Evolutionary conservation across 768 basidiomycete genomes (phyloP), one percentile per base, ranked within the genome.

Genomic region (Inosperma sp.): DNA sequence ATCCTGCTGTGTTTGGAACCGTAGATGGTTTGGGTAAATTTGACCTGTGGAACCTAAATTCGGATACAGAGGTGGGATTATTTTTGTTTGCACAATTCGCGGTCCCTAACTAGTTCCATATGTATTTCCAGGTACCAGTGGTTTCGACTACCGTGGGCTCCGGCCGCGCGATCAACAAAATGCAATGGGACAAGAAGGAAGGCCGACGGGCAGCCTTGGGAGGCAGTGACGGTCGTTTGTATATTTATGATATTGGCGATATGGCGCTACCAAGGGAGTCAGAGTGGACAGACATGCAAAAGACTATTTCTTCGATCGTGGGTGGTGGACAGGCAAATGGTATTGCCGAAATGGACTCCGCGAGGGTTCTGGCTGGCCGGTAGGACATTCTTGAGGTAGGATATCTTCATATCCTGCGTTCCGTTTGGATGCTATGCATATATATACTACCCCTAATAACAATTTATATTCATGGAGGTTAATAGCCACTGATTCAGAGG

Each of bases 11-110:
- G 40, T 99, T 98, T 65, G 94, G 90, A 17, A 84, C 83, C 4
- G 96, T 91, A 2, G 93, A 98, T 64, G 96, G 96, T 2, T 87
- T 89, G 2, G 96, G 94, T 21, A 88, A 86, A 66, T 97, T 99
- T 66, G 92, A 97, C 62, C 63, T 99, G 31, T 99, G 96, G 96
- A 98, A 99, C 67, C 67, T 99, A 64, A 99, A 98, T 66, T 72
- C 77, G n/a, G 95, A 98, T 58, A 92, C 90, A 4, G 96, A 99
- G 82, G 95, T 93, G 63, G 52, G 84, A 40, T 6, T 13, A 45
- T 13, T 31, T 47, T 50, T n/a, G 22, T 40, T 21, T 7, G 29
- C 19, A 2, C 19, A 29, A 31, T 7, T 3, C 1, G 13, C 35
- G 6, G 46, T 54, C 41, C 46, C 46, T 13, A 31, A 19, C 29